phyloP scores from a whole-genome alignment of 2,329 filamentous ascomycete genomes.

The Elsinoe necatrix region DNA sequence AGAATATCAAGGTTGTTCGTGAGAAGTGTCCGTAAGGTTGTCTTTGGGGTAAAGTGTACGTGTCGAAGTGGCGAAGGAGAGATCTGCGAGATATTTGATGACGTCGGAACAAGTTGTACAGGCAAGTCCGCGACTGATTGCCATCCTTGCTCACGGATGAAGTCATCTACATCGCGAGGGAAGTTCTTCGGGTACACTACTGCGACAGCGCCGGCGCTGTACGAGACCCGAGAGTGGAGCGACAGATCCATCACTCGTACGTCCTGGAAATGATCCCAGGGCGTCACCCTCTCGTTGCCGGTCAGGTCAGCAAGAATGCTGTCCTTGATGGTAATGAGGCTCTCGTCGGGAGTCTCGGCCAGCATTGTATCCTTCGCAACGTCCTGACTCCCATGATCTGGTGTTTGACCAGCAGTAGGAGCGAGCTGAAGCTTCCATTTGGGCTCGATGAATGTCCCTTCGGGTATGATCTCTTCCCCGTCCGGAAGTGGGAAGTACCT shows the following conservation, averaged over 20 bases:
- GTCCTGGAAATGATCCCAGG: constrained; percentile 79
- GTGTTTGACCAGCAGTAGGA: background rate
- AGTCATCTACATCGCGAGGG: constrained; percentile 63
- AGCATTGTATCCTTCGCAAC: background rate
- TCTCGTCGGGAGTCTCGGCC: constrained; percentile 21
- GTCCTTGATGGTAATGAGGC: constrained; percentile 50
- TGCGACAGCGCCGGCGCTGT: constrained; percentile 68
- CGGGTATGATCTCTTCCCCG: constrained; percentile 61
- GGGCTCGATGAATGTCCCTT: constrained; percentile 64
- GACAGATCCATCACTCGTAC: constrained; percentile 68
- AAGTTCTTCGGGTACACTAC: constrained; percentile 85
- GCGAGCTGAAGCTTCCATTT: constrained; percentile 54
- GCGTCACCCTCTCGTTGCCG: constrained; percentile 66
- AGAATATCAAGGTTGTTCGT: constrained; percentile 81
- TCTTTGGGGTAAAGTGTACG: constrained; percentile 30
- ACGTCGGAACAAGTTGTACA: constrained; percentile 46
- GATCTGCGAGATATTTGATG: constrained; percentile 24
- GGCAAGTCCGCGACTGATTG: constrained; percentile 58
- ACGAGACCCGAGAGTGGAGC: constrained; percentile 37
- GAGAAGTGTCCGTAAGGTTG: constrained; percentile 67
- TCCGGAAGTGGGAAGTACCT: constrained; percentile 59
- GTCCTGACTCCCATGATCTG: background rate
- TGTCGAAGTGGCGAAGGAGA: constrained; percentile 17
- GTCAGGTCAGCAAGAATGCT: constrained; percentile 51
- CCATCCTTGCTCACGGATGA: constrained; percentile 78